Base-by-base conservation (phyloP, 1,284 basidiomycete species). In the Cerrena zonata region DNA sequence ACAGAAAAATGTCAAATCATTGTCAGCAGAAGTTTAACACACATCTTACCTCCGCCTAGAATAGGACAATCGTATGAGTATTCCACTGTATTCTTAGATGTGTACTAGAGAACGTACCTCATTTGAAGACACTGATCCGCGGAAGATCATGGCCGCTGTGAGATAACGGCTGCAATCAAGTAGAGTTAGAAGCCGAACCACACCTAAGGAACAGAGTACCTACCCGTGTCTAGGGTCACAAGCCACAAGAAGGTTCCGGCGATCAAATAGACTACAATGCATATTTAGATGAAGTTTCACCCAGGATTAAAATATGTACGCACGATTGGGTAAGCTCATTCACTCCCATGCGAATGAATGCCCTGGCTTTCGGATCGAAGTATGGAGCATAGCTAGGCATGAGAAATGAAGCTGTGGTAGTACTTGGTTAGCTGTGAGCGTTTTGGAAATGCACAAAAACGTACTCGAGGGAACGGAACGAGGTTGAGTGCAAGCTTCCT, bases 401-500 rank as follows among this genome's bases (percentile, higher is more conserved):
- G 58, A 95, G 78, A 94, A 95, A 65, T 95, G 92, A 49, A 95
- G 78, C 84, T 88, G 53, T 47, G 22, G 25, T 13, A 23, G 26
- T 5, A n/a, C n/a, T n/a, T n/a, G n/a, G n/a, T n/a, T n/a, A n/a
- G n/a, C n/a, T n/a, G n/a, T n/a, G n/a, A n/a, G n/a, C n/a, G n/a
- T n/a, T n/a, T n/a, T n/a, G n/a, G n/a, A n/a, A 34, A 15, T 15
- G 15, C 7, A 15, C 7, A 34, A 34, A 34, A 15, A 15, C 15
- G 30, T 66, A 86, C 85, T 55, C 92, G 89, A 57, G 92, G 92
- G 78, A 95, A 95, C 0, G 92, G 92, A 49, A 95, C 76, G 52
- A 97, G 80, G 71, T 97, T 98, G 79, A 95, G 86, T 45, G 83
- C 89, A 39, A 98, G 80, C 70, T 97, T 97, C 55, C 94, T 84